Conservation (phyloP, 441 rosid genomes). For the Pelargonium citronellum region DNA sequence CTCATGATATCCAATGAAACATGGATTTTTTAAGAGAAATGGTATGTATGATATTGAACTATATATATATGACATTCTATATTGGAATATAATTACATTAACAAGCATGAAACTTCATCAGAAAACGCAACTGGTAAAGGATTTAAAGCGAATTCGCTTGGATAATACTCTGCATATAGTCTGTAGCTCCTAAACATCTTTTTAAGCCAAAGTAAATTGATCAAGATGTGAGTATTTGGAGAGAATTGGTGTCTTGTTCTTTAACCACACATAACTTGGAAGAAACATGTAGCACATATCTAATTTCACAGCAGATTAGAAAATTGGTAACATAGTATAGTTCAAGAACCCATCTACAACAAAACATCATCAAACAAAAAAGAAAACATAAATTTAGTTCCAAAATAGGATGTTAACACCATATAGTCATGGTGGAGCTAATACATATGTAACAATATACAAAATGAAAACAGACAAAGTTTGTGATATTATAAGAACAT, state of each 20-base stretch:
- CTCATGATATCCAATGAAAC: background rate
- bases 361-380: background rate
- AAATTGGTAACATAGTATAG: background rate
- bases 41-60: too few relatives aligned
- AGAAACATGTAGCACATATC: too few relatives aligned
- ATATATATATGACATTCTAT: background rate
- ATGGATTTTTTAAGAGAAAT: background rate
- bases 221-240: background rate
- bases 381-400: background rate
- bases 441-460: background rate
- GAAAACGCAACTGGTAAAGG: background rate
- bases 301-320: too few relatives aligned
- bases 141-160: background rate
- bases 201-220: too few relatives aligned
- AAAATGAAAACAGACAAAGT: too few relatives aligned
- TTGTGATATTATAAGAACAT: too few relatives aligned
- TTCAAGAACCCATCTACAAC: background rate
- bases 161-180: too few relatives aligned
- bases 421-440: background rate
- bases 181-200: too few relatives aligned
- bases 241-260: background rate
- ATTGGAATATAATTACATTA: background rate
- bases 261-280: too few relatives aligned
- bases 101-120: background rate
- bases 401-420: background rate